These are phyloP conservation scores for Gossypioides kirkii DNA, from an alignment of 345 rosid species.

Conservation along the genomic window DNA sequence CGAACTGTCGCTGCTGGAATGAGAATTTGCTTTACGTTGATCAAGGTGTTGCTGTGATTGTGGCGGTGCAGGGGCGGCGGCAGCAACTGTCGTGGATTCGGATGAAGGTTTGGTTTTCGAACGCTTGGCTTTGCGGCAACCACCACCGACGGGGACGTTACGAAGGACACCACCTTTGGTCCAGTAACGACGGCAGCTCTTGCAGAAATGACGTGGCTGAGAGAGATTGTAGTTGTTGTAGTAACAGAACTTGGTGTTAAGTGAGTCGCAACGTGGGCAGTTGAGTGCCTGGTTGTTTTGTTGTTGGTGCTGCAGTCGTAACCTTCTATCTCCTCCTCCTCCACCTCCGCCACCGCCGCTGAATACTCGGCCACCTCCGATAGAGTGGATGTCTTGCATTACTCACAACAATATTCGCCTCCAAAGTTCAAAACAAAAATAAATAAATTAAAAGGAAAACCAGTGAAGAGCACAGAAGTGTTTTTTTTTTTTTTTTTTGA, in stretches of 20 bases:
- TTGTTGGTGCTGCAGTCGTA: constrained; percentile 60
- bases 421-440: neutral
- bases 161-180: constrained; percentile 97
- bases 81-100: neutral
- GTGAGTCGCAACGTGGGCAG: constrained; percentile 90
- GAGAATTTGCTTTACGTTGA: constrained; percentile 37
- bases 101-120: constrained; percentile 41
- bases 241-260: constrained; percentile 93
- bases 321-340: constrained; percentile 70
- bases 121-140: constrained; percentile 72
- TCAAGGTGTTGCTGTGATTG: constrained; percentile 18
- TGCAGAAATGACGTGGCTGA: constrained; percentile 98
- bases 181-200: constrained; percentile 96
- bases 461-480: neutral
- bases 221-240: constrained; percentile 98
- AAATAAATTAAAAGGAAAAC: neutral
- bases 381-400: constrained; percentile 63
- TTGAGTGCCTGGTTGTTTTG: constrained; percentile 66
- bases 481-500: neutral
- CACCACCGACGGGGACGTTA: constrained; percentile 93
- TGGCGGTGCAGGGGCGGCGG: constrained; percentile 1
- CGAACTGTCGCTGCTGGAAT: constrained; percentile 80
- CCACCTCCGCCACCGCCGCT: constrained; percentile 34
- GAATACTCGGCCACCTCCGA: constrained; percentile 38
- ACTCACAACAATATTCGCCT: neutral